A percentile compares a stretch with the other conserved stretches of the same genome.
Evolutionary conservation across 768 basidiomycete genomes (phyloP).

Genomic region (Russula griseocarnosa): DNA sequence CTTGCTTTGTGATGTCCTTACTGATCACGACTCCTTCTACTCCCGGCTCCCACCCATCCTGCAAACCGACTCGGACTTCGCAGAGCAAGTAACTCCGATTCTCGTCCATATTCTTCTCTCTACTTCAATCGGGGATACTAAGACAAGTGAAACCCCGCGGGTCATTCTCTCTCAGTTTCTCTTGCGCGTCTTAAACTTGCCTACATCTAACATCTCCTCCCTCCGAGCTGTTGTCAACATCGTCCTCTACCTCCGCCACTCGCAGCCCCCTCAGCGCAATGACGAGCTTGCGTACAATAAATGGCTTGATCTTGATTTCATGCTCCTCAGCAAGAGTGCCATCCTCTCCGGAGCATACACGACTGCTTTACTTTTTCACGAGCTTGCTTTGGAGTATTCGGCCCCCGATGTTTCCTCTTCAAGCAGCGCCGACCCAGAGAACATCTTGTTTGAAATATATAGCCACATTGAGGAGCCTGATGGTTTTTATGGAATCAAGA

Average conservation of each 20-base stretch:
- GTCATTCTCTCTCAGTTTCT: slow-evolving; percentile 52
- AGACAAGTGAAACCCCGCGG: slow-evolving; percentile 32
- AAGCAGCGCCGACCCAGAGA: slow-evolving; percentile 46
- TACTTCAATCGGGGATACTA: slow-evolving; percentile 25
- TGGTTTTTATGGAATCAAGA: slow-evolving; percentile 92
- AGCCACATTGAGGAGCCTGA: slow-evolving; percentile 96
- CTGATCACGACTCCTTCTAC: slow-evolving; percentile 56
- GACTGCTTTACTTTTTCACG: slow-evolving; percentile 85
- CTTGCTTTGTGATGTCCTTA: slow-evolving; percentile 57
- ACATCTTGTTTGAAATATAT: slow-evolving; percentile 88
- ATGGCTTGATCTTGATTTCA: slow-evolving; percentile 79
- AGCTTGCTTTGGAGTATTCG: slow-evolving; percentile 60
- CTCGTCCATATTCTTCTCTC: slow-evolving; percentile 66
- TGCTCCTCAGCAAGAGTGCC: slow-evolving; percentile 67
- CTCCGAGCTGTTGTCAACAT: slow-evolving; percentile 64
- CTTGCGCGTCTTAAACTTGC: slow-evolving; percentile 45
- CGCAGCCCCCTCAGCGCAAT: slow-evolving; percentile 39
- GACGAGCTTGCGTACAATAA: slow-evolving; percentile 57
- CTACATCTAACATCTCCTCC: slow-evolving; percentile 40
- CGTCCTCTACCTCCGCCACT: slow-evolving; percentile 76
- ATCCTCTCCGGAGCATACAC: slow-evolving; percentile 80
- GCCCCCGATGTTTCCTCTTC: slow-evolving; percentile 31
- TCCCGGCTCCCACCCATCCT: slow-evolving; percentile 62
- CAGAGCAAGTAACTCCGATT: slow-evolving; percentile 65
- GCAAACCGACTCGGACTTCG: slow-evolving; percentile 50